Evolutionary conservation across 179 eudicot species (phyloP), one percentile per base, ranked within the genome.

Genomic region (Silene coronaria): DNA sequence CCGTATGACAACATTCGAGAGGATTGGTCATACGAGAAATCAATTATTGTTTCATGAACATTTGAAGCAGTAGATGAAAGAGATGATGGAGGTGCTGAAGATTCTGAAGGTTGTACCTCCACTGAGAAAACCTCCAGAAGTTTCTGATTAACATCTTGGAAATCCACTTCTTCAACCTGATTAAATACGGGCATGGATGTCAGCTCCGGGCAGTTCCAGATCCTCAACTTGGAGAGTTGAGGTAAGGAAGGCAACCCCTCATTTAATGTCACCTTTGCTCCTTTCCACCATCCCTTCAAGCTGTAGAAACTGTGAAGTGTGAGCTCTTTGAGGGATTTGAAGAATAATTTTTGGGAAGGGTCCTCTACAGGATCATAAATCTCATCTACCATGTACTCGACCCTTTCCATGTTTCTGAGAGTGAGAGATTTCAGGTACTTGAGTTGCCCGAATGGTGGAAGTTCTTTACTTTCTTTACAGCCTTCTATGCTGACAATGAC

Each of bases 271-370:
- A 57, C 27, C 36, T 9, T 58, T 30, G 38, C 73, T 58, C 51
- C 75, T 61, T 70, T 79, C 71, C 71, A 61, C 82, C 82, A 79
- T 53, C 78, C 78, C 65, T 79, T 62, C 36, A 79, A 59, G 55
- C 34, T 75, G 45, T 69, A 34, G 23, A 69, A 79, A 62, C 71
- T 63, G 24, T 69, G 64, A 30, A 79, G 75, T 1, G 75, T 68
- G 36, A 79, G 82, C 16, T 70, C 59, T 27, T 69, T 36, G 1
- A 79, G 71, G 42, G 75, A 32, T 27, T 60, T n/a, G 53, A n/a
- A n/a, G n/a, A n/a, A n/a, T n/a, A n/a, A n/a, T n/a, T n/a, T n/a
- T n/a, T n/a, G n/a, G n/a, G n/a, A n/a, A n/a, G n/a, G n/a, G n/a
- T n/a, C n/a, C n/a, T n/a, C n/a, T n/a, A n/a, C n/a, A n/a, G n/a